Percentiles rank a stretch among this genome's conserved stretches.
phyloP scores from a whole-genome alignment of 306 rosid genomes.

The Ochetophila trinervis region DNA sequence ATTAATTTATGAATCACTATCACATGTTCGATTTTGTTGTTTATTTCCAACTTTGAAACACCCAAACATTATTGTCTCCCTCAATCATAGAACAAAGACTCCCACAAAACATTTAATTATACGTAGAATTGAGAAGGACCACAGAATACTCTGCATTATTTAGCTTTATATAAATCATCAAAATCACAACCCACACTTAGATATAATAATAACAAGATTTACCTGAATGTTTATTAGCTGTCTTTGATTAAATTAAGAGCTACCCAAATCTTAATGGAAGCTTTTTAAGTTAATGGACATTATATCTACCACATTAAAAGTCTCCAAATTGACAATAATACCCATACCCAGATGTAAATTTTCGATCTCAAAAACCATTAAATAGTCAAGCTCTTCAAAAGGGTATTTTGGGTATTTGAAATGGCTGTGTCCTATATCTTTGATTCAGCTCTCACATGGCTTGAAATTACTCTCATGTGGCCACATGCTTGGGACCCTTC shows the following conservation, averaged over 20 bases:
- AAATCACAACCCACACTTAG: slow-evolving; percentile 34
- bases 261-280: slow-evolving; percentile 67
- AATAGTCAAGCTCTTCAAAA: slow-evolving; percentile 32
- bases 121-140: slow-evolving; percentile 49
- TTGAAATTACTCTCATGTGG: slow-evolving; percentile 75
- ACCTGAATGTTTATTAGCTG: slow-evolving; percentile 64
- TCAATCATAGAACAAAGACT: slow-evolving; percentile 42
- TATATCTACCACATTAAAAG: slow-evolving; percentile 46
- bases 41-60: slow-evolving; percentile 32
- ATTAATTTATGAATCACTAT: neutral
- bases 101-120: slow-evolving; percentile 8
- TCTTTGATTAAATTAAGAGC: slow-evolving; percentile 59
- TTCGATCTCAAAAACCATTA: slow-evolving; percentile 30
- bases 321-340: slow-evolving; percentile 31
- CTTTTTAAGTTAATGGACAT: slow-evolving; percentile 49
- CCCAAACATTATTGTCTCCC: slow-evolving; percentile 58
- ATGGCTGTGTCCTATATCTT: slow-evolving; percentile 24
- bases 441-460: slow-evolving; percentile 72
- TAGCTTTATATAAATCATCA: slow-evolving; percentile 22
- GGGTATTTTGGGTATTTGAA: slow-evolving; percentile 44
- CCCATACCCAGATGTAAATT: slow-evolving; percentile 32
- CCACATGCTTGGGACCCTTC: slow-evolving; percentile 77
- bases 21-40: slow-evolving; percentile 41
- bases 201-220: slow-evolving; percentile 59
- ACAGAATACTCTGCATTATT: slow-evolving; percentile 43